phyloP scores from a whole-genome alignment of 352 stramenopile genomes.

The Poterioochromonas sp. region DNA sequence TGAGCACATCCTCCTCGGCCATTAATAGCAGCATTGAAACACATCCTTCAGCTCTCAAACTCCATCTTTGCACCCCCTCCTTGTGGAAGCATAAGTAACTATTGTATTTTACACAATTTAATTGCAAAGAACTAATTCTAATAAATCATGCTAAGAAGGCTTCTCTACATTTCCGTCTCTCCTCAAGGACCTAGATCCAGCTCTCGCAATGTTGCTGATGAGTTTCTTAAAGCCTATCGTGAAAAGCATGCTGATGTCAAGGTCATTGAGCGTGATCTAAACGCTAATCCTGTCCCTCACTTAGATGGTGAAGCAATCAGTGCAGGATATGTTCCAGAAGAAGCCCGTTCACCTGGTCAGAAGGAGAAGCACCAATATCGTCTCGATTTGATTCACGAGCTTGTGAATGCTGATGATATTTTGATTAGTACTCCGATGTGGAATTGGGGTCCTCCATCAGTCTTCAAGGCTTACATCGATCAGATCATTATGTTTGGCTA shows the following conservation, averaged over 20 bases:
- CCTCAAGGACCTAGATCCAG: not conserved
- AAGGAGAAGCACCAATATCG: not conserved
- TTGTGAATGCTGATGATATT: not conserved
- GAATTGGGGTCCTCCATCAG: not conserved
- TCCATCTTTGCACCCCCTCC: too few species aligned
- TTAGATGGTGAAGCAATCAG: not conserved
- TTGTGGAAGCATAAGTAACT: too few species aligned
- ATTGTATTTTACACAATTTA: too few species aligned
- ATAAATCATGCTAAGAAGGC: not conserved
- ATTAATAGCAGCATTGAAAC: too few species aligned
- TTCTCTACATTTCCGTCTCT: not conserved
- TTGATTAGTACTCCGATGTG: not conserved
- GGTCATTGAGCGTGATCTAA: not conserved
- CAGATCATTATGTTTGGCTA: not conserved
- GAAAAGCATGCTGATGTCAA: not conserved
- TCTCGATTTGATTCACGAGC: not conserved
- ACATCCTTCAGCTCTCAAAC: too few species aligned
- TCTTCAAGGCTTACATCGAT: slow-evolving; percentile 12
- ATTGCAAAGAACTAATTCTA: too few species aligned
- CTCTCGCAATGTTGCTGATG: not conserved
- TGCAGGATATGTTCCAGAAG: not conserved
- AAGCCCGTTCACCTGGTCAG: not conserved
- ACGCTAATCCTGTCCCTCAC: slow-evolving; percentile 4
- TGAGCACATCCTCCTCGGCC: too few species aligned
- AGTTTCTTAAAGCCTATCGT: not conserved